Evolutionary conservation across 1,284 basidiomycete genomes (phyloP).

Genomic region (Rhodotorula sp.): DNA sequence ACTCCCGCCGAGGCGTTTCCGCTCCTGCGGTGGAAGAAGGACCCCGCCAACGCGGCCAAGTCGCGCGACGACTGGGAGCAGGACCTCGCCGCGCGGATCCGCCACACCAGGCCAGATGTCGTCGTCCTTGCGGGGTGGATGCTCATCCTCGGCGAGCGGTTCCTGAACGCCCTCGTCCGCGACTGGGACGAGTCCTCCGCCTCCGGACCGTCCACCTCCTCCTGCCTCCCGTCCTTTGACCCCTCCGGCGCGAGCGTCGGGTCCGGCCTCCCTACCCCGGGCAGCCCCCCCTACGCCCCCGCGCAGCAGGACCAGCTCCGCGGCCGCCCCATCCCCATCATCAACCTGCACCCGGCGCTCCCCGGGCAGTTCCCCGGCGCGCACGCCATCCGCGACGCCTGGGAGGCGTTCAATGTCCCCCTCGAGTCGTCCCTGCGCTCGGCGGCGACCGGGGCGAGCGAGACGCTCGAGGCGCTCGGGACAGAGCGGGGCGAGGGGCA

Average conservation of each 20-base stretch:
- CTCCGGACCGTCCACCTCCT: not conserved
- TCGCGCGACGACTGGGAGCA: conserved; percentile 64
- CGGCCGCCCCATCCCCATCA: conserved; percentile 69
- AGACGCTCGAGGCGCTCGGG: conserved; percentile 22
- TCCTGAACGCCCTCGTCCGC: conserved; percentile 55
- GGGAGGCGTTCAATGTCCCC: conserved; percentile 79
- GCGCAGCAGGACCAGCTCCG: not conserved
- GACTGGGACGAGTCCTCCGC: conserved; percentile 33
- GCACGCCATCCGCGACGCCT: conserved; percentile 84
- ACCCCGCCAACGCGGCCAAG: conserved; percentile 54
- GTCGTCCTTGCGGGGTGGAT: conserved; percentile 97
- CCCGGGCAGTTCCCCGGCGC: conserved; percentile 86
- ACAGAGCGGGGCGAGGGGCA: not conserved
- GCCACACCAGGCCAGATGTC: conserved; percentile 69
- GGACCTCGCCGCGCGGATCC: conserved; percentile 74
- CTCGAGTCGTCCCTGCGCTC: conserved; percentile 4
- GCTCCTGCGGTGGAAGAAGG: conserved; percentile 80
- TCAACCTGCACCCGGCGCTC: conserved; percentile 95
- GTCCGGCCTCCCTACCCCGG: conserved; percentile 18
- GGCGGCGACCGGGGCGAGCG: conserved; percentile 14
- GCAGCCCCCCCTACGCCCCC: conserved; percentile 28
- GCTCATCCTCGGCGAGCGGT: conserved; percentile 72
- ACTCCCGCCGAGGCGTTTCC: conserved; percentile 84
- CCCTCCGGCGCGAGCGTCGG: not conserved
- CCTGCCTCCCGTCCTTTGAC: conserved; percentile 1